Percentiles rank a stretch among this genome's conserved stretches.
Conservation (phyloP, 2,329 filamentous ascomycete species). For the Sporothrix protearum region DNA sequence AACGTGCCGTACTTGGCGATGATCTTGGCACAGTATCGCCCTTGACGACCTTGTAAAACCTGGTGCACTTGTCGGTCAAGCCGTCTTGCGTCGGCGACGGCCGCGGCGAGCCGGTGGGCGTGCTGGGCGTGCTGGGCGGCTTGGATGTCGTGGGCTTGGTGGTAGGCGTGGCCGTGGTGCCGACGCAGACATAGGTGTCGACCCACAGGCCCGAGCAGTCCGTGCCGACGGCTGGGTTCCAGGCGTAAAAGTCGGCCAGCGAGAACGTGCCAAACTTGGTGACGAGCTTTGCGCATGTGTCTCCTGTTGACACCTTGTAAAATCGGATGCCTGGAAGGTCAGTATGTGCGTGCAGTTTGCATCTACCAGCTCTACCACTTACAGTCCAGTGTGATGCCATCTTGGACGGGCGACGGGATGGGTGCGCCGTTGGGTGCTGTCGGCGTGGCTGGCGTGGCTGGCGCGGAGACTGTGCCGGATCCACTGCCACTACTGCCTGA, state of each 20-base stretch:
- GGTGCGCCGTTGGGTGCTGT: not conserved
- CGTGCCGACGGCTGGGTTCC: constrained; percentile 25
- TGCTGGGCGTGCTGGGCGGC: not conserved
- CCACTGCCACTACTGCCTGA: not conserved
- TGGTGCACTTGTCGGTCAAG: constrained; percentile 23
- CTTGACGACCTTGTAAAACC: constrained; percentile 23
- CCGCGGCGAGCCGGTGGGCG: not conserved
- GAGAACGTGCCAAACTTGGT: constrained; percentile 7
- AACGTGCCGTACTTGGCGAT: constrained; percentile 21
- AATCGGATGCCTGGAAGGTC: not conserved
- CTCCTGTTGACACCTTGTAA: constrained; percentile 2
- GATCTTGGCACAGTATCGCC: constrained; percentile 25
- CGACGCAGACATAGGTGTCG: constrained; percentile 25
- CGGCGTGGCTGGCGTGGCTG: not conserved
- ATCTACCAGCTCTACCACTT: not conserved
- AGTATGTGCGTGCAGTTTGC: not conserved
- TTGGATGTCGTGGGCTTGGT: not conserved
- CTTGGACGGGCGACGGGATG: constrained; percentile 8
- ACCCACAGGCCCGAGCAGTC: constrained; percentile 26
- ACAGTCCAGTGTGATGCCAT: constrained; percentile 6
- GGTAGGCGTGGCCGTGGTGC: constrained; percentile 36
- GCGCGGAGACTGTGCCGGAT: not conserved
- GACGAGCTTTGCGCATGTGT: constrained; percentile 13
- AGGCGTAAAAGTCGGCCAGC: constrained; percentile 22
- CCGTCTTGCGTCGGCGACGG: constrained; percentile 20